Evolutionary conservation across 495 filamentous ascomycete species (phyloP).

Genomic region (Hyphodiscus hymeniophilus): DNA sequence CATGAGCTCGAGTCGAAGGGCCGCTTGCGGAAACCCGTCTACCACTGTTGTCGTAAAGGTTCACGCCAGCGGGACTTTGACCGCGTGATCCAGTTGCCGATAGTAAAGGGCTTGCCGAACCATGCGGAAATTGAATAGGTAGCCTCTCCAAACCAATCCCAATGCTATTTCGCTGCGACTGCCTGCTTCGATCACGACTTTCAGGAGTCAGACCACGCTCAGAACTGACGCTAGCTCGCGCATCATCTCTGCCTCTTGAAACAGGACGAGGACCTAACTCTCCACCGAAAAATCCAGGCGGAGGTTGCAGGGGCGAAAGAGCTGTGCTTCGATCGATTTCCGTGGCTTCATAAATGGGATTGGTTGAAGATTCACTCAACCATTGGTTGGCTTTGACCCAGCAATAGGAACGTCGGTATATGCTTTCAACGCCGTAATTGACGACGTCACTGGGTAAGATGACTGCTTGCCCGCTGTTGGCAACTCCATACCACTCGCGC

Average conservation of each 20-base stretch:
- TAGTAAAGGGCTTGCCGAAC: background rate
- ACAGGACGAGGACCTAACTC: conserved; percentile 13
- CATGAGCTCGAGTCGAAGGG: background rate
- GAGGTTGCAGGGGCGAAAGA: conserved; percentile 15
- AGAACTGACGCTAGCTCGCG: background rate
- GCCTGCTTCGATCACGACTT: background rate
- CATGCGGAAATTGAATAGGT: conserved; percentile 6
- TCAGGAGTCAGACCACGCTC: background rate
- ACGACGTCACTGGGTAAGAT: conserved; percentile 74
- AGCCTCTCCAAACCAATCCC: conserved; percentile 20
- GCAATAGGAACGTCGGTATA: conserved; percentile 86
- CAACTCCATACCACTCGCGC: conserved; percentile 74
- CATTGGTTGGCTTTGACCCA: conserved; percentile 79
- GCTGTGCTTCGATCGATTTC: background rate
- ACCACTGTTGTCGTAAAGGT: no score
- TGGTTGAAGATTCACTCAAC: conserved; percentile 22
- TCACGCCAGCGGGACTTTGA: background rate
- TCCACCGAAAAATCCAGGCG: conserved; percentile 16
- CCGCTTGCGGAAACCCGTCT: background rate
- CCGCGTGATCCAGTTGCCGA: background rate
- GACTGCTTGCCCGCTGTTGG: conserved; percentile 61
- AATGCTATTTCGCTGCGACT: conserved; percentile 14
- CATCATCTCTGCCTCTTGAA: conserved; percentile 1
- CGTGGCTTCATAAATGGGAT: background rate
- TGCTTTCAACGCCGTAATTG: conserved; percentile 81